Percentiles rank a stretch among this genome's conserved stretches.
phyloP scores from a whole-genome alignment of 2,329 filamentous ascomycete genomes.

The Neocatenulostroma microsporum region DNA sequence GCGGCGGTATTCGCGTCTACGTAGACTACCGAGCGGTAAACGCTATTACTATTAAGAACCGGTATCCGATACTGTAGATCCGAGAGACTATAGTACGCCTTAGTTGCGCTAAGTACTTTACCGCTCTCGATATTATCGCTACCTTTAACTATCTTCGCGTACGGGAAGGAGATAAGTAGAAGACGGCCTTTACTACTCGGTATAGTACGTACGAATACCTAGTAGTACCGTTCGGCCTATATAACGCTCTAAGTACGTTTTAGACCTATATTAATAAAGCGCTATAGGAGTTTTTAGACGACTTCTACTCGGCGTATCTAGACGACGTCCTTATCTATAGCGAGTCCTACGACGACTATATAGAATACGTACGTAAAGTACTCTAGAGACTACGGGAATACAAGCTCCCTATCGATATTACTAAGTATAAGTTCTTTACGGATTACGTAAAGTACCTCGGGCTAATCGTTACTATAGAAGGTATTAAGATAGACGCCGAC shows the following conservation, averaged over 20 bases:
- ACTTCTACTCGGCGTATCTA: slow-evolving; percentile 17
- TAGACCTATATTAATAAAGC: slow-evolving; percentile 24
- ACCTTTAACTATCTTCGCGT: slow-evolving; percentile 22
- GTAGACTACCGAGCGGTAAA: slow-evolving; percentile 23
- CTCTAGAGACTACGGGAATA: slow-evolving; percentile 16
- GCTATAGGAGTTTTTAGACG: slow-evolving; percentile 20
- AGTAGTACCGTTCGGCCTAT: slow-evolving; percentile 22
- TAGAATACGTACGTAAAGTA: slow-evolving; percentile 17
- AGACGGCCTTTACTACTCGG: slow-evolving; percentile 14
- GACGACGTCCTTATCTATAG: slow-evolving; percentile 25
- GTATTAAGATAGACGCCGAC: slow-evolving; percentile 25
- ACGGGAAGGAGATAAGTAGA: slow-evolving; percentile 19
- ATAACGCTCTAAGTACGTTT: slow-evolving; percentile 15
- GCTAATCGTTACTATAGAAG: slow-evolving; percentile 21
- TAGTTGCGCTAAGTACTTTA: slow-evolving; percentile 13
- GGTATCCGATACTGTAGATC: slow-evolving; percentile 21
- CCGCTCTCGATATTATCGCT: slow-evolving; percentile 18
- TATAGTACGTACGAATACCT: slow-evolving; percentile 20
- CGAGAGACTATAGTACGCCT: slow-evolving; percentile 15
- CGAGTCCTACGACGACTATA: slow-evolving; percentile 3
- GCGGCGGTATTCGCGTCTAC: slow-evolving; percentile 13
- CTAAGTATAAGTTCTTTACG: slow-evolving; percentile 28
- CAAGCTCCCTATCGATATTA: slow-evolving; percentile 9
- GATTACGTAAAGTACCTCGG: slow-evolving; percentile 25
- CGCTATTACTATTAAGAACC: slow-evolving; percentile 23